phyloP scores from a whole-genome alignment of 2,329 filamentous ascomycete genomes.

The Blastomyces parvus region DNA sequence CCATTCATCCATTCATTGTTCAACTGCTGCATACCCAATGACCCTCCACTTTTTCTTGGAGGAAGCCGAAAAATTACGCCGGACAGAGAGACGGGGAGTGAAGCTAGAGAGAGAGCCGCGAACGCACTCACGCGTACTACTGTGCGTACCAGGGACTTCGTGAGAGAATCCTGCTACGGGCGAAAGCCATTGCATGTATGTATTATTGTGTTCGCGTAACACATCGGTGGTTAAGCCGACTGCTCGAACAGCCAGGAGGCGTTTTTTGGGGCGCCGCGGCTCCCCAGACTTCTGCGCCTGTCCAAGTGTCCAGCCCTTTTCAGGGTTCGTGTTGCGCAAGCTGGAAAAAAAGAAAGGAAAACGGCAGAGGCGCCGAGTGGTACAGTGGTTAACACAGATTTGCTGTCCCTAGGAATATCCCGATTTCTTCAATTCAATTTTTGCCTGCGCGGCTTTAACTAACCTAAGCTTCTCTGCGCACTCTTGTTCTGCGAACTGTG shows the following conservation, averaged over 20 bases:
- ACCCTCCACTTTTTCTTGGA: background rate
- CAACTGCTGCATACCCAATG: no score
- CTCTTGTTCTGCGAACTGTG: background rate
- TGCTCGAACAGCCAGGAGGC: background rate
- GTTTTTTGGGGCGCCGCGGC: background rate
- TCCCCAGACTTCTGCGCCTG: background rate
- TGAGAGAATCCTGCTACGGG: background rate
- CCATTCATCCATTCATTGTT: no score
- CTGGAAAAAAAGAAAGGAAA: background rate
- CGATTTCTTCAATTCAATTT: background rate
- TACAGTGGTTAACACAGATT: slow-evolving; percentile 9
- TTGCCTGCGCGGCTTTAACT: background rate
- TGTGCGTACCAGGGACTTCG: background rate
- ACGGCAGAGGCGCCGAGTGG: background rate
- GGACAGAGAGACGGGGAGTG: no score
- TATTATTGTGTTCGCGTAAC: background rate
- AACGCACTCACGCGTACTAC: background rate
- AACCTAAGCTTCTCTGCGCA: background rate
- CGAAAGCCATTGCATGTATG: background rate
- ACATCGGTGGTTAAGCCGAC: background rate
- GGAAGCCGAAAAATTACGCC: background rate
- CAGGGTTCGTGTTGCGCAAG: background rate
- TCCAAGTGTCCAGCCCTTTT: background rate
- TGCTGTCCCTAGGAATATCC: background rate
- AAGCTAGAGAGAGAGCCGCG: background rate